Percentiles rank a stretch among this genome's conserved stretches.
Conservation (phyloP, 371 early-diverging fungal species). For the Actinomucor elegans region DNA sequence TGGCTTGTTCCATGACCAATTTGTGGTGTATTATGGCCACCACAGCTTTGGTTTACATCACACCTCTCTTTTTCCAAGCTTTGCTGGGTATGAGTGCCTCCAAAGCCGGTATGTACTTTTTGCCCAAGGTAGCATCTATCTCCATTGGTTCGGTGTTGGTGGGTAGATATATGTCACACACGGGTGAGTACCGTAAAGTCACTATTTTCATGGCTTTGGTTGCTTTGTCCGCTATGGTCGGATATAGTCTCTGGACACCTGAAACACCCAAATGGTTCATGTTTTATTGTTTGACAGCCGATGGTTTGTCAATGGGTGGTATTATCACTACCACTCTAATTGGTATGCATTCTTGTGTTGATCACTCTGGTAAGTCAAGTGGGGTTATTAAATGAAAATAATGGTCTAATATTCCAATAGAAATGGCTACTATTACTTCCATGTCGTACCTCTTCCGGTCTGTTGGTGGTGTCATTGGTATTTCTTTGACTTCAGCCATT, state of each 20-base stretch:
- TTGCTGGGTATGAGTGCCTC: slow-evolving; percentile 41
- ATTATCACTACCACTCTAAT: slow-evolving; percentile 36
- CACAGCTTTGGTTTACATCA: slow-evolving; percentile 22
- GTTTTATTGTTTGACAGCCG: slow-evolving; percentile 23
- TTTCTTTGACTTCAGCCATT: slow-evolving; percentile 38
- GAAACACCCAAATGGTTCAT: slow-evolving; percentile 8
- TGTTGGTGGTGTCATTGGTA: slow-evolving; percentile 45
- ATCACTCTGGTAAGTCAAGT: slow-evolving; percentile 22
- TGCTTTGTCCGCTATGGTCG: slow-evolving; percentile 15
- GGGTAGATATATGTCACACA: slow-evolving; percentile 46
- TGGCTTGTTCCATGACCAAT: slow-evolving; percentile 26
- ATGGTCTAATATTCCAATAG: slow-evolving; percentile 12
- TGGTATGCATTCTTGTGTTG: slow-evolving; percentile 42
- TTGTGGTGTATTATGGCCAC: slow-evolving; percentile 32
- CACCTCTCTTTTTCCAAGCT: slow-evolving; percentile 36
- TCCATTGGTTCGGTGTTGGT: slow-evolving; percentile 40
- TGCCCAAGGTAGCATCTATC: slow-evolving; percentile 35
- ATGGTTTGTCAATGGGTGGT: slow-evolving; percentile 42
- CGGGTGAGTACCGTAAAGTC: slow-evolving; percentile 38
- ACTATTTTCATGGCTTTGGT: slow-evolving; percentile 20
- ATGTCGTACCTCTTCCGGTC: slow-evolving; percentile 50
- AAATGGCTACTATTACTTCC: slow-evolving; percentile 48
- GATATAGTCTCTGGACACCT: slow-evolving; percentile 28
- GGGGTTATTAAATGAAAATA: neutral
- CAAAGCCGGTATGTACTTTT: slow-evolving; percentile 37